A percentile compares a stretch with the other conserved stretches of the same genome.
Evolutionary conservation across 441 rosid species (phyloP).

Genomic region (Cnidoscolus chayamansa): DNA sequence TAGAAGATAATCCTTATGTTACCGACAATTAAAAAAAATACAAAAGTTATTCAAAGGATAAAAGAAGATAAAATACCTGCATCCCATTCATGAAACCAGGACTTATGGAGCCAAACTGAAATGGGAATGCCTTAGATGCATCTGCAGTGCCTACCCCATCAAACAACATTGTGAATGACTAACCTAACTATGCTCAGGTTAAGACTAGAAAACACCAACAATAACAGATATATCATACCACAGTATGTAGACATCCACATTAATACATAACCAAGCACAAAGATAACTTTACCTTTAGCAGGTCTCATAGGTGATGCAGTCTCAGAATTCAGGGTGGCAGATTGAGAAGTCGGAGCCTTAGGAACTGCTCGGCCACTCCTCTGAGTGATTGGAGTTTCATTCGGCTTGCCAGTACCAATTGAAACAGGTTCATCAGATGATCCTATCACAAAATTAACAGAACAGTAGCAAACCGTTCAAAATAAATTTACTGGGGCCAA

Average conservation of each 20-base stretch:
- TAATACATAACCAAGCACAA: neutral
- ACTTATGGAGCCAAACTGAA: constrained; percentile 87
- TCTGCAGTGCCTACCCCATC: constrained; percentile 50
- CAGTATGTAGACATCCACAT: neutral
- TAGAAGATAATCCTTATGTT: constrained; percentile 31
- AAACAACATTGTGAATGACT: constrained; percentile 4
- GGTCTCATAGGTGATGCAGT: constrained; percentile 36
- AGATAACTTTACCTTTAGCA: constrained; percentile 44
- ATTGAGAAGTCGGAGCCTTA: constrained; percentile 75
- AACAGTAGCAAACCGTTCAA: constrained; percentile 4
- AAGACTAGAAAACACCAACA: neutral
- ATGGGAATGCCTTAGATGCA: constrained; percentile 57
- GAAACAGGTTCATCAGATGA: constrained; percentile 44
- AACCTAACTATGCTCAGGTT: neutral
- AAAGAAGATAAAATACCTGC: constrained; percentile 40
- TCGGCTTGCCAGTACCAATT: constrained; percentile 36
- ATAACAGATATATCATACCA: neutral
- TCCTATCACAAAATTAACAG: constrained; percentile 33
- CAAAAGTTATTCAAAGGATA: constrained; percentile 4
- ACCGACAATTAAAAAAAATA: neutral
- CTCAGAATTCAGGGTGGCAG: constrained; percentile 57
- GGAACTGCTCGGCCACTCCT: constrained; percentile 58
- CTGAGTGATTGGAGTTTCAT: constrained; percentile 40
- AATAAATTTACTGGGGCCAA: neutral
- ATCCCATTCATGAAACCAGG: constrained; percentile 77